These are phyloP conservation scores for Coniochaeta hoffmannii DNA, from an alignment of 2,329 filamentous ascomycete species.

Conservation along the genomic window DNA sequence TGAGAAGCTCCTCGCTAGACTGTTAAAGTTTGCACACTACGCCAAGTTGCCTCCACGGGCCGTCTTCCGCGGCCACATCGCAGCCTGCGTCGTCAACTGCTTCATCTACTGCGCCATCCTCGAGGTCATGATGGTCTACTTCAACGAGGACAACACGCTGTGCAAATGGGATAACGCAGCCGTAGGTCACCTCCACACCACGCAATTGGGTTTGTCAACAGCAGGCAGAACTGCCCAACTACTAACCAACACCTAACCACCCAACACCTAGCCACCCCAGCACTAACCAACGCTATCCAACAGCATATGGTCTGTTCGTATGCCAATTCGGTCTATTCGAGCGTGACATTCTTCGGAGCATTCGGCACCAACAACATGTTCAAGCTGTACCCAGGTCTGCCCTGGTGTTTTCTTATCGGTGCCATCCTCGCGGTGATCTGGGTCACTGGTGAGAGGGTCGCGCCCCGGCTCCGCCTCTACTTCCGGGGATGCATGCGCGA, in stretches of 20 bases:
- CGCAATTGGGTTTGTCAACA: too few relatives aligned
- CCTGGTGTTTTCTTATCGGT: slow-evolving; percentile 26
- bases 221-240: neutral
- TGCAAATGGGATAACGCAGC: neutral
- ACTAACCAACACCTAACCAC: too few relatives aligned
- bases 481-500: slow-evolving; percentile 10
- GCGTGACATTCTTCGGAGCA: slow-evolving; percentile 19
- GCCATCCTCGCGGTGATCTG: slow-evolving; percentile 20
- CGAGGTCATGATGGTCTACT: slow-evolving; percentile 26
- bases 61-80: slow-evolving; percentile 33
- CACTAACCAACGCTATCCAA: too few relatives aligned
- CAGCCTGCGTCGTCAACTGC: slow-evolving; percentile 32
- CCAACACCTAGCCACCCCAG: too few relatives aligned
- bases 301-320: slow-evolving; percentile 4
- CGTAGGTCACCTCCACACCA: too few relatives aligned
- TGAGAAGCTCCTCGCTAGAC: too few relatives aligned
- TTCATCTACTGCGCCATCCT: slow-evolving; percentile 33
- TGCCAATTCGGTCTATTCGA: neutral
- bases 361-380: slow-evolving; percentile 13
- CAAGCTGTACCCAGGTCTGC: slow-evolving; percentile 11
- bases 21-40: slow-evolving; percentile 35
- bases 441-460: slow-evolving; percentile 17
- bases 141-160: slow-evolving; percentile 23
- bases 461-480: slow-evolving; percentile 11
- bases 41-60: slow-evolving; percentile 32